Evolutionary conservation across 257 asterid genomes (phyloP).

Genomic region (Nicotiana undulata): DNA sequence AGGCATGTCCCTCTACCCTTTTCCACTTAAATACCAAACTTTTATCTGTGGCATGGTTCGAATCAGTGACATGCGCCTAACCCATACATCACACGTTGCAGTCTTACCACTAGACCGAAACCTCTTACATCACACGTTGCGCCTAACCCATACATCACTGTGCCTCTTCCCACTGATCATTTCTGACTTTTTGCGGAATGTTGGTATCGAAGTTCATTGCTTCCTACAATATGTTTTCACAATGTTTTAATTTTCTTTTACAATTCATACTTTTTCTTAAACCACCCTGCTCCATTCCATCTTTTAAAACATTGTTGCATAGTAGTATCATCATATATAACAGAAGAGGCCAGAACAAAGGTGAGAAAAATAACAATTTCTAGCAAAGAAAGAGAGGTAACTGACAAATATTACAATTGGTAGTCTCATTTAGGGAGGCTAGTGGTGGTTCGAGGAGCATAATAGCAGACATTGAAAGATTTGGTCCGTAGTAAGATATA

Average conservation of each 20-base stretch:
- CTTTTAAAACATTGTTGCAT: neutral
- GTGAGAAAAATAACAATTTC: neutral
- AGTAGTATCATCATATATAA: neutral
- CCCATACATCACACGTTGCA: neutral
- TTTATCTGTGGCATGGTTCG: neutral
- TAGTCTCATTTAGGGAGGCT: neutral
- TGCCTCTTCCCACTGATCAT: no score
- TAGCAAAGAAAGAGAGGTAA: neutral
- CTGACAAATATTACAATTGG: neutral
- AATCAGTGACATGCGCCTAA: neutral
- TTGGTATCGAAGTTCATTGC: neutral
- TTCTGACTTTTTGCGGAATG: neutral
- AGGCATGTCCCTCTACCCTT: neutral
- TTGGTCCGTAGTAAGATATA: neutral
- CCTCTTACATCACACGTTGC: neutral
- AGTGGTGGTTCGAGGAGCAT: neutral
- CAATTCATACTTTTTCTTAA: neutral
- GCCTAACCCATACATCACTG: neutral
- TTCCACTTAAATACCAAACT: neutral
- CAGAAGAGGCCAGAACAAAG: neutral
- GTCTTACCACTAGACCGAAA: neutral
- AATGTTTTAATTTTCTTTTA: neutral
- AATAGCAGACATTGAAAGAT: neutral
- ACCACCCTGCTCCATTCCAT: neutral
- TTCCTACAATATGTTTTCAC: neutral